Base-by-base conservation (phyloP, 768 basidiomycete genomes). In the Lentinula aciculospora region DNA sequence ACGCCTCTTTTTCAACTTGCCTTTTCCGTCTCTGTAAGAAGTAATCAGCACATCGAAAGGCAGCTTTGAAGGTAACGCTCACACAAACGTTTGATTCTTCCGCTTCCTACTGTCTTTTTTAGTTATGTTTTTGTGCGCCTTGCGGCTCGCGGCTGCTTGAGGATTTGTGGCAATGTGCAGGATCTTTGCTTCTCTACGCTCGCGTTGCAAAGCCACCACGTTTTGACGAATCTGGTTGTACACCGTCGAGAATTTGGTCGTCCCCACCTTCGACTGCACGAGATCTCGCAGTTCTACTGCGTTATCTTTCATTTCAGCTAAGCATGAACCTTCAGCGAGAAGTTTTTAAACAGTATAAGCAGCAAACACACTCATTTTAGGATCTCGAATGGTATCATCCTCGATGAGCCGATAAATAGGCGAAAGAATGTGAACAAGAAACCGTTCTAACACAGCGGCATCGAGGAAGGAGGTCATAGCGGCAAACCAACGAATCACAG, bases 401-500 rank as follows among this genome's bases (percentile, higher is more conserved):
- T 97, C 94, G 2, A 83, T 76, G 50, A 99, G 81, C 29, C 94
- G 87, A 68, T 95, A 90, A 0, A 94, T 72, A 0, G 97, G 96
- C 3, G 86, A 85, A 8, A 98, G 73, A 27, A 98, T 87, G 66
- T 97, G 94, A 2, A 86, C 79, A 29, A 96, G 75, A 73, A 88
- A 96, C 25, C 71, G 74, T 62, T 89, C 83, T 0, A 92, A 74
- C 17, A 75, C 71, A 0, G 66, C 60, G 0, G 76, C 67, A 0
- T 86, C 82, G 78, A 98, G 83, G 64, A 82, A 72, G 2, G 88
- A 83, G 2, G 83, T 72, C 85, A 97, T 93, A 0, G 94, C 95
- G 0, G 94, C 97, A 64, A 98, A 97, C 88, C 94, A 97, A 15
- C 91, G 86, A 45, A 99, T 69, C 40, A 88, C 82, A 0, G 92